A percentile compares a stretch with the other conserved stretches of the same genome.
Evolutionary conservation across 78 protist species (phyloP).

Genomic region (Salpingoeca rosetta): DNA sequence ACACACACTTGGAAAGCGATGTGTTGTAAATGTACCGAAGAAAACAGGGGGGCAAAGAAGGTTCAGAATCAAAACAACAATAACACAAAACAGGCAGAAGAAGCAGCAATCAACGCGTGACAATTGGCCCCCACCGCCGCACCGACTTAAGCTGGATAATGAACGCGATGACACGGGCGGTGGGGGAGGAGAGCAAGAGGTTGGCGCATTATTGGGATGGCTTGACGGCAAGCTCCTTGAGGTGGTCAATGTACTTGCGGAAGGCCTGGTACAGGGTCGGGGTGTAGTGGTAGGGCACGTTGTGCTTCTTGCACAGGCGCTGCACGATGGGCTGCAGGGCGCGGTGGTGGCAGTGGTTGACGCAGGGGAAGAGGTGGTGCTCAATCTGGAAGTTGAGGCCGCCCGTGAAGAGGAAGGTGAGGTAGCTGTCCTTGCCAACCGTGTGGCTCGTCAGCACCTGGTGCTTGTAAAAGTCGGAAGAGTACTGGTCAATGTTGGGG

Average conservation of each 20-base stretch:
- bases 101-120: too few relatives aligned
- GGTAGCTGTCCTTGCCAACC: not conserved
- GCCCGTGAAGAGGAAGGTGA: slow-evolving; percentile 5
- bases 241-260: not conserved
- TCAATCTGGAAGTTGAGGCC: slow-evolving; percentile 35
- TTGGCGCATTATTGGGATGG: too few relatives aligned
- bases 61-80: too few relatives aligned
- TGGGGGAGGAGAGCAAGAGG: too few relatives aligned
- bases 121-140: too few relatives aligned
- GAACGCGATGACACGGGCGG: too few relatives aligned
- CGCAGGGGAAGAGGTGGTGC: slow-evolving; percentile 45
- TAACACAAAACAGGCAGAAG: too few relatives aligned
- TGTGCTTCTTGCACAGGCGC: not conserved
- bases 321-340: not conserved
- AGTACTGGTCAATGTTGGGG: not conserved
- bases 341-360: not conserved
- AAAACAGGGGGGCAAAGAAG: too few relatives aligned
- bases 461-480: not conserved
- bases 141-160: too few relatives aligned
- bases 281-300: not conserved
- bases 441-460: slow-evolving; percentile 1
- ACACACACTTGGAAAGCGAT: too few relatives aligned
- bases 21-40: too few relatives aligned
- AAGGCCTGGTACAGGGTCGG: not conserved
- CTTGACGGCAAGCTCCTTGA: not conserved